phyloP scores from a whole-genome alignment of 768 basidiomycete genomes.

The Lactarius trivialis region DNA sequence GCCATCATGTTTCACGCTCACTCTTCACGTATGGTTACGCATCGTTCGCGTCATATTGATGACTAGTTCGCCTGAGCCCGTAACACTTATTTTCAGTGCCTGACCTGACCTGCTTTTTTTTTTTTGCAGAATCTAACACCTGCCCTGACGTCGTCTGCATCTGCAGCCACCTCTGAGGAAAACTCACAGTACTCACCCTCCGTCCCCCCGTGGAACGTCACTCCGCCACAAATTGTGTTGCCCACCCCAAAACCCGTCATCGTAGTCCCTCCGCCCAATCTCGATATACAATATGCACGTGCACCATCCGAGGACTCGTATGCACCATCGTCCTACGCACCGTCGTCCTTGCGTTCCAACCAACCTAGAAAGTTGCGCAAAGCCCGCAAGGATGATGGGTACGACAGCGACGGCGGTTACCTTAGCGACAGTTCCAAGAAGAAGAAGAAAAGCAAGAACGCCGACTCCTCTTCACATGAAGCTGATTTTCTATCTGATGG shows the following conservation, averaged over 20 bases:
- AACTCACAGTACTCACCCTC: constrained; percentile 34
- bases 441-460: constrained; percentile 27
- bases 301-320: constrained; percentile 6
- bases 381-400: constrained; percentile 25
- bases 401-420: constrained; percentile 30
- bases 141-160: constrained; percentile 35
- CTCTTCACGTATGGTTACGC: background rate
- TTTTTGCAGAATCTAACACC: constrained; percentile 28
- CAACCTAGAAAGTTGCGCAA: constrained; percentile 27
- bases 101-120: background rate
- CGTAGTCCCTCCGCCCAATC: background rate
- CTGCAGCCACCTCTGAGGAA: constrained; percentile 40
- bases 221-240: constrained; percentile 9
- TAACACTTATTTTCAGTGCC: background rate
- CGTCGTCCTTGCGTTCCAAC: constrained; percentile 13
- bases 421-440: constrained; percentile 27
- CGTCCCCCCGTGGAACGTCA: constrained; percentile 18
- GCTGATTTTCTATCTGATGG: constrained; percentile 32
- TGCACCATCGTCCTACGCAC: background rate
- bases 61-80: background rate
- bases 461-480: constrained; percentile 17
- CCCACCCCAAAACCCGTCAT: background rate
- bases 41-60: background rate
- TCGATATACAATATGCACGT: background rate
- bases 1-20: background rate